These are phyloP conservation scores for Solanum chmielewskii DNA, from an alignment of 257 asterid species.

Conservation along the genomic window DNA sequence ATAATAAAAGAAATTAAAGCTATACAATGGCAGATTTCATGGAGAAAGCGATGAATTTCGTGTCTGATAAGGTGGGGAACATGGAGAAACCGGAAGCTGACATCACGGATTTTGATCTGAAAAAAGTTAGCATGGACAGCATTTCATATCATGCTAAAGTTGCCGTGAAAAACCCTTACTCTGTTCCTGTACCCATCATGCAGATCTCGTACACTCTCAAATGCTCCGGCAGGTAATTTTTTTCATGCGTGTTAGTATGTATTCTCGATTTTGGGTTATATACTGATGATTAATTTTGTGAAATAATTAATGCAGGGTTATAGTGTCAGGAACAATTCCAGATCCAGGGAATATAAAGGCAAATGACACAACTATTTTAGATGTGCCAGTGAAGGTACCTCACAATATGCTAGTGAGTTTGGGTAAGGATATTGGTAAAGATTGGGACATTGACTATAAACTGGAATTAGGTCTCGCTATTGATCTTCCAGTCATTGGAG, in stretches of 20 bases:
- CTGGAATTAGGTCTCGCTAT: constrained; percentile 37
- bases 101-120: constrained; percentile 62
- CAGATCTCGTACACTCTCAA: constrained; percentile 53
- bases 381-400: constrained; percentile 46
- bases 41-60: constrained; percentile 52
- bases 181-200: constrained; percentile 50
- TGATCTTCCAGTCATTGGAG: constrained; percentile 63
- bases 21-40: constrained; percentile 26
- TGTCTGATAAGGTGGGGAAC: constrained; percentile 30
- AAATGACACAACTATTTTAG: constrained; percentile 36
- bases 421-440: constrained; percentile 53
- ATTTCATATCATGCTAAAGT: constrained; percentile 48
- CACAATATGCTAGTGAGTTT: constrained; percentile 52
- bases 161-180: constrained; percentile 48
- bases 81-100: constrained; percentile 62
- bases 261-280: too few species aligned
- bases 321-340: constrained; percentile 51
- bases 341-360: constrained; percentile 80
- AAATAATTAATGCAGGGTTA: constrained; percentile 19
- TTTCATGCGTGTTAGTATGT: too few species aligned
- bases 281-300: background rate
- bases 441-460: constrained; percentile 68
- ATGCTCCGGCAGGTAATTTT: constrained; percentile 33
- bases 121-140: constrained; percentile 35
- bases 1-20: background rate